Percentiles rank a stretch among this genome's conserved stretches.
These are phyloP conservation scores for Penicillium sp. DNA, from an alignment of 2,329 filamentous ascomycete genomes.

Conservation along the genomic window DNA sequence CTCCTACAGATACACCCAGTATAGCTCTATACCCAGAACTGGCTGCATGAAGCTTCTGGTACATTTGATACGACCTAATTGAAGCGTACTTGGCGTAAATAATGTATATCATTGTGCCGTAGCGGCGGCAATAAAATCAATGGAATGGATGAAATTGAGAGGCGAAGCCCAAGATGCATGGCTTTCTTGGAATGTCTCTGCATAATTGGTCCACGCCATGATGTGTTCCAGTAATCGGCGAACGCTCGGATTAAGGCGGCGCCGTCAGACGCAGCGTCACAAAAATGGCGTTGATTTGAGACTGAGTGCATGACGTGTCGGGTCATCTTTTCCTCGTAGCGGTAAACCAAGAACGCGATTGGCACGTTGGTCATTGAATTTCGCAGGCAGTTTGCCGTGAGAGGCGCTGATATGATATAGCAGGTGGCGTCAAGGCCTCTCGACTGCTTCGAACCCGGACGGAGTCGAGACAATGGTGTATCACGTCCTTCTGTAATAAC, in stretches of 20 bases:
- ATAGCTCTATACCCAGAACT: not conserved
- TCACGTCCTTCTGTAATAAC: not conserved
- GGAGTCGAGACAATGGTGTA: not conserved
- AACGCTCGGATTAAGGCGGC: not conserved
- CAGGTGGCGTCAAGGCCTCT: not conserved
- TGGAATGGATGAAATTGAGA: not conserved
- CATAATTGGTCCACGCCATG: not conserved
- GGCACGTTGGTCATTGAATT: not conserved
- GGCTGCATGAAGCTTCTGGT: not conserved
- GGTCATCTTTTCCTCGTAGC: not conserved
- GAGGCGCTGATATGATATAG: not conserved
- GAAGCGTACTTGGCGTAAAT: not conserved
- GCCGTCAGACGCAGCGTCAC: not conserved
- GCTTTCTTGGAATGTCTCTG: not conserved
- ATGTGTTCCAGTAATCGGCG: not conserved
- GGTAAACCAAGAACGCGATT: not conserved
- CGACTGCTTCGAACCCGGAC: not conserved
- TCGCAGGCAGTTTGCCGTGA: not conserved
- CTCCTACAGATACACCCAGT: not conserved
- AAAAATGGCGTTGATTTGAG: not conserved
- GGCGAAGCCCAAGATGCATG: not conserved
- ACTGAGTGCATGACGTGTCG: not conserved
- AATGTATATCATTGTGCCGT: not conserved
- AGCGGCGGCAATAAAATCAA: not conserved
- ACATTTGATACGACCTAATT: conserved; percentile 20